Base-by-base conservation (phyloP, 2,329 filamentous ascomycete species). In the Aspergillus pseudonomiae region DNA sequence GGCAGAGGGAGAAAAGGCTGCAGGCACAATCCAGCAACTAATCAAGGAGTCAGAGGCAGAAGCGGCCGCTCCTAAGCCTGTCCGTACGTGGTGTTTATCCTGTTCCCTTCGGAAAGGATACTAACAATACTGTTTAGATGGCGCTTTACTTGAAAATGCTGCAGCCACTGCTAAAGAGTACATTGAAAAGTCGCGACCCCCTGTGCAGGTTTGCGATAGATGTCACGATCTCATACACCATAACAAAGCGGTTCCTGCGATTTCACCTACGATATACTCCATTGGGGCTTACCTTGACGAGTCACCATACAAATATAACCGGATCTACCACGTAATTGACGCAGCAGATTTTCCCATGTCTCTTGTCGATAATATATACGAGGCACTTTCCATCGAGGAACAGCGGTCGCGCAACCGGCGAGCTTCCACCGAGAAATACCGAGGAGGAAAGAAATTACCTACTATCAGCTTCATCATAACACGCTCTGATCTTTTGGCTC, bases 311-410 rank as follows among this genome's bases (percentile, higher is more conserved):
- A 91, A 91, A 75, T 87, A 91, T 74, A 98, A 99, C 73, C 92
- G 97, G 78, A 89, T 99, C 65, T 99, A 98, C 75, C 95, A 99
- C 78, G 85, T 99, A 30, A 82, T 99, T 26, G 95, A 99, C 74
- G 94, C 95, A 3, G 95, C 94, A 64, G 95, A 99, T 78, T 98
- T 99, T 68, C 95, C 95, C 24, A 91, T 99, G 86, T 97, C 95
- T 1, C 80, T 99, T 16, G 84, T 98, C 4, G 92, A 93, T 0
- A 87, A 89, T 52, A 86, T 99, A 11, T 86, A 91, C 64, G 82
- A 86, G 9, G 82, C 92, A 0, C 83, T 97, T 1, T 83, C 89
- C 39, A 82, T 93, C 11, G 89, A 92, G 64, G 88, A 89, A 9
- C 83, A 95, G 59, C 89, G 94, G 62, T 91, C 91, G 0, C 86